Percentiles rank a stretch among this genome's conserved stretches.
Evolutionary conservation across 1,284 basidiomycete species (phyloP).

Genomic region (Chondrostereum purpureum): DNA sequence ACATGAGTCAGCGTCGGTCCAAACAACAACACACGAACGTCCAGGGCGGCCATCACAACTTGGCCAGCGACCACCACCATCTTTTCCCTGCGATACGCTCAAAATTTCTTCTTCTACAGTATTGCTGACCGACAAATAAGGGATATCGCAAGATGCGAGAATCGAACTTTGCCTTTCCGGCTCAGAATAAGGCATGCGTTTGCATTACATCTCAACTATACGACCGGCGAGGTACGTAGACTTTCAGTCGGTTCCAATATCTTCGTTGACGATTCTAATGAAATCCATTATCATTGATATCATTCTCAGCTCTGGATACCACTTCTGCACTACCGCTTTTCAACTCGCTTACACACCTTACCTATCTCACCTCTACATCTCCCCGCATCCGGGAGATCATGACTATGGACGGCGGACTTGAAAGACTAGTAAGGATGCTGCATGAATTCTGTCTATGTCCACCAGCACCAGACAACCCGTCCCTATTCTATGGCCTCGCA

Average conservation of each 20-base stretch:
- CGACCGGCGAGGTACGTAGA: constrained; percentile 85
- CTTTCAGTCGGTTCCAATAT: too few species aligned
- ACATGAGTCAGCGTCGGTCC: neutral
- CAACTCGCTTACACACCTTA: constrained; percentile 95
- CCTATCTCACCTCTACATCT: constrained; percentile 95
- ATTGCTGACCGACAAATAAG: neutral
- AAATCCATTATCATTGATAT: too few species aligned
- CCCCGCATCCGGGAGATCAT: constrained; percentile 98
- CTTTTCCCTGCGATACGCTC: neutral
- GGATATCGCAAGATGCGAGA: constrained; percentile 70
- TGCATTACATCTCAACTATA: constrained; percentile 94
- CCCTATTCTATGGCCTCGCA: constrained; percentile 66
- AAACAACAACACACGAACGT: neutral
- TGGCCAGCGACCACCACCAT: neutral
- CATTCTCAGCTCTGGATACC: constrained; percentile 80
- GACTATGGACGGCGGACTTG: constrained; percentile 95
- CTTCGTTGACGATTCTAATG: too few species aligned
- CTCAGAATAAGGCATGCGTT: constrained; percentile 92
- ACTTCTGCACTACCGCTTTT: constrained; percentile 87
- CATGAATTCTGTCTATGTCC: constrained; percentile 79
- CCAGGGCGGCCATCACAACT: neutral
- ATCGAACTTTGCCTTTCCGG: constrained; percentile 93
- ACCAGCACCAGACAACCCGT: constrained; percentile 67
- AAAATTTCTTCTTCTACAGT: neutral
- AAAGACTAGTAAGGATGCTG: constrained; percentile 91